Evolutionary conservation across 2,329 filamentous ascomycete genomes (phyloP).

Genomic region (Endoconidiophora laricicola): DNA sequence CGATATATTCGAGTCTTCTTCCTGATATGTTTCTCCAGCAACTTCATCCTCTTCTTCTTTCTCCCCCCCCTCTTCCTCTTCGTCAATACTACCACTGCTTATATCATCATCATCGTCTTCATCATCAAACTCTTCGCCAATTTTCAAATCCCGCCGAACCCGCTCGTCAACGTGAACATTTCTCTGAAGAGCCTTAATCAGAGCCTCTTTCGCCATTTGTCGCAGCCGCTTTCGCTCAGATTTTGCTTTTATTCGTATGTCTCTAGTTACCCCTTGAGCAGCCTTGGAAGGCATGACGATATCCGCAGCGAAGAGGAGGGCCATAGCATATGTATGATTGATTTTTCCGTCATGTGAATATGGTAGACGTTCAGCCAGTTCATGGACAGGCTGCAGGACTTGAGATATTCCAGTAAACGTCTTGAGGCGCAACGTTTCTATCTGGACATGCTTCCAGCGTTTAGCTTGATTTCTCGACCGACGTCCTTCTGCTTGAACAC

Average conservation of each 20-base stretch:
- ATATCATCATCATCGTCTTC: neutral
- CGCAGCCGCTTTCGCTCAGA: slow-evolving; percentile 18
- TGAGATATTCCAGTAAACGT: neutral
- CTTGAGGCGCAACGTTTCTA: too few species aligned
- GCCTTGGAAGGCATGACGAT: slow-evolving; percentile 31
- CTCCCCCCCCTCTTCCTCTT: neutral
- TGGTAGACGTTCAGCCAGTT: slow-evolving; percentile 49
- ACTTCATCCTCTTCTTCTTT: neutral
- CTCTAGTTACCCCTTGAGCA: slow-evolving; percentile 16
- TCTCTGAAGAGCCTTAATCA: slow-evolving; percentile 22
- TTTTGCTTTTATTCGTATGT: slow-evolving; percentile 13
- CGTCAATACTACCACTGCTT: neutral
- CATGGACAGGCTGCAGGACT: slow-evolving; percentile 54
- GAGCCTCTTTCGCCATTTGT: slow-evolving; percentile 22
- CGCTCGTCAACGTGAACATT: slow-evolving; percentile 20
- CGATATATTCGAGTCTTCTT: neutral
- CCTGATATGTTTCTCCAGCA: neutral
- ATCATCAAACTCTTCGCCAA: neutral
- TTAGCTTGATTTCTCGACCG: too few species aligned
- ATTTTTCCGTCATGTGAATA: slow-evolving; percentile 53
- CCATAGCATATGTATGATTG: slow-evolving; percentile 54
- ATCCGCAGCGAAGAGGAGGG: slow-evolving; percentile 60
- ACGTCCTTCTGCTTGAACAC: neutral
- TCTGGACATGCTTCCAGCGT: too few species aligned
- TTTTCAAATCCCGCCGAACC: slow-evolving; percentile 18